A percentile compares a stretch with the other conserved stretches of the same genome.
Evolutionary conservation across 306 rosid genomes (phyloP).

Genomic region (Castanea sativa): DNA sequence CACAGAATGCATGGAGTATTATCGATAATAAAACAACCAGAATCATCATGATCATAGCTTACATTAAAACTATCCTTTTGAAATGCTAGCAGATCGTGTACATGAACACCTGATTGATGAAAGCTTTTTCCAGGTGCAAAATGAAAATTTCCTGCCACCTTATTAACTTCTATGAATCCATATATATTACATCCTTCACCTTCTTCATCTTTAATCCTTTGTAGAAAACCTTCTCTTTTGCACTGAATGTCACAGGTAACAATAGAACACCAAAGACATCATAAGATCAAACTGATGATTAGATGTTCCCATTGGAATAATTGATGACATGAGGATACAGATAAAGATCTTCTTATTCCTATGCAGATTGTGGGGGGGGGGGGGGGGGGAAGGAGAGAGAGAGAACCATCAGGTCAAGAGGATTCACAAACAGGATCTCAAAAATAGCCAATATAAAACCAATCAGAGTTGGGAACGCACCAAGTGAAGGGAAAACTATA

Average conservation of each 20-base stretch:
- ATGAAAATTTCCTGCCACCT: conserved; percentile 98
- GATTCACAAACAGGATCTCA: no score
- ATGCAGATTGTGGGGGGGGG: neutral
- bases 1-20: neutral
- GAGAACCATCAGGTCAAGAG: no score
- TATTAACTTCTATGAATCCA: conserved; percentile 94
- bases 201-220: conserved; percentile 92
- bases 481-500: neutral
- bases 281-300: neutral
- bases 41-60: conserved; percentile 38
- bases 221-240: conserved; percentile 97
- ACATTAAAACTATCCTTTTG: conserved; percentile 96
- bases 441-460: no score
- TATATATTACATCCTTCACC: conserved; percentile 97
- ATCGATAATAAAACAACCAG: neutral
- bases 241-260: conserved; percentile 50
- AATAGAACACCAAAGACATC: conserved; percentile 16
- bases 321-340: neutral
- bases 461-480: neutral
- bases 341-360: neutral
- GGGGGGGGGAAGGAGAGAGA: no score
- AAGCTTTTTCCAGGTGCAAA: conserved; percentile 99
- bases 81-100: conserved; percentile 86
- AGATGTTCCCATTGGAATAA: neutral
- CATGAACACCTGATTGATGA: conserved; percentile 89